Evolutionary conservation across 805 yeast genomes (phyloP).

Genomic region (Metschnikowia hibisci): DNA sequence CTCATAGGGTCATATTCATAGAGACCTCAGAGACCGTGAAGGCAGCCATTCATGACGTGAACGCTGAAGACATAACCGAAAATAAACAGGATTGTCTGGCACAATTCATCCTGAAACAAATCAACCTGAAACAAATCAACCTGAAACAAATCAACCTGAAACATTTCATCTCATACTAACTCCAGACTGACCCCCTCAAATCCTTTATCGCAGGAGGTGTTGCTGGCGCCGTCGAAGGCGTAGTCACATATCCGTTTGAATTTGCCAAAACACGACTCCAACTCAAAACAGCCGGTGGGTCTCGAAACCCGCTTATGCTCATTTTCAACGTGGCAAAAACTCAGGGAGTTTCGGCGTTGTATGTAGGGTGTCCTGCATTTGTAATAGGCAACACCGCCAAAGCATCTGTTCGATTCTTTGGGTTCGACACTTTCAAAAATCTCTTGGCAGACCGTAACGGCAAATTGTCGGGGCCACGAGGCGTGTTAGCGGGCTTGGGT

Average conservation of each 20-base stretch:
- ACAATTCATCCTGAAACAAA: too few species aligned
- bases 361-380: constrained; percentile 95
- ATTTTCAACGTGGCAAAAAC: constrained; percentile 69
- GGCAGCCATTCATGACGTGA: too few species aligned
- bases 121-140: too few species aligned
- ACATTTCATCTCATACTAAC: constrained; percentile 7
- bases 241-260: constrained; percentile 91
- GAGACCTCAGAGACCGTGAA: too few species aligned
- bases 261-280: constrained; percentile 94
- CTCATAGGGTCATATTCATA: too few species aligned
- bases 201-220: constrained; percentile 94
- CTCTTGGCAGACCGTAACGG: constrained; percentile 79
- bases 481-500: constrained; percentile 95
- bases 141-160: too few species aligned
- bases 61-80: too few species aligned
- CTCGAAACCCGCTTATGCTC: constrained; percentile 80
- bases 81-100: too few species aligned
- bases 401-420: constrained; percentile 92
- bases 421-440: constrained; percentile 83
- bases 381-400: constrained; percentile 94
- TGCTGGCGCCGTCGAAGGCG: constrained; percentile 96
- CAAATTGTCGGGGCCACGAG: constrained; percentile 81
- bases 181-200: constrained; percentile 58
- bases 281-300: constrained; percentile 58
- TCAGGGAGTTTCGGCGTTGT: constrained; percentile 76